Evolutionary conservation across 768 basidiomycete genomes (phyloP).

Genomic region (Trametes coccinea): DNA sequence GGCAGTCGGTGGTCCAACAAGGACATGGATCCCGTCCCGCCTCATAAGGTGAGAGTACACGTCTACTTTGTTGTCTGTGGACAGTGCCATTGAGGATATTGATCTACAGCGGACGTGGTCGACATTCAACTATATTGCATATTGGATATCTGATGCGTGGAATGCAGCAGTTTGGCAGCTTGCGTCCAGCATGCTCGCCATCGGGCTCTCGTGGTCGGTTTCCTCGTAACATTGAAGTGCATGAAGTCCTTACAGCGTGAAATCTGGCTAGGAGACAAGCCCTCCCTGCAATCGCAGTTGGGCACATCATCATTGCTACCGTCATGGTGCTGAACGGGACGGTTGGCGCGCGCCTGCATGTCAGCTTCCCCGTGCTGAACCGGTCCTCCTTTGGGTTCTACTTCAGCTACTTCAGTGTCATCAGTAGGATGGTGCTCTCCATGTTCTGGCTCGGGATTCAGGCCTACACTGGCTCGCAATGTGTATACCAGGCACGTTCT

Average conservation of each 20-base stretch:
- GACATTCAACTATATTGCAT: conserved; percentile 64
- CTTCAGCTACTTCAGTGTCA: conserved; percentile 83
- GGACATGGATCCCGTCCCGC: conserved; percentile 77
- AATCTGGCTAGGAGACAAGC: conserved; percentile 61
- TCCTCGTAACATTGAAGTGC: background rate
- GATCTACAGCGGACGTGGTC: conserved; percentile 57
- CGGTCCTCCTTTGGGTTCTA: conserved; percentile 89
- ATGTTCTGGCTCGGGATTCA: conserved; percentile 85
- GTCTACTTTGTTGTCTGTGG: background rate
- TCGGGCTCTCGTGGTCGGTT: conserved; percentile 67
- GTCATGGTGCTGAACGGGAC: conserved; percentile 80
- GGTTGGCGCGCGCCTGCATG: conserved; percentile 71
- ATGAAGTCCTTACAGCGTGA: too few relatives aligned
- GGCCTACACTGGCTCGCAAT: conserved; percentile 60
- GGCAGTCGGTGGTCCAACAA: conserved; percentile 62
- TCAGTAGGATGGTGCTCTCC: conserved; percentile 74
- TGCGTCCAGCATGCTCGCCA: conserved; percentile 74
- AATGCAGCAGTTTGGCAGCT: conserved; percentile 49
- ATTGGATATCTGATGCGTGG: conserved; percentile 45
- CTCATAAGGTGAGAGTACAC: conserved; percentile 28
- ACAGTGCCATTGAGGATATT: background rate
- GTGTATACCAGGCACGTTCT: conserved; percentile 54
- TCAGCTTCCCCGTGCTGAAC: conserved; percentile 77
- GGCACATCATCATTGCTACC: conserved; percentile 68
- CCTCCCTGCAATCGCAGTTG: conserved; percentile 67